Base-by-base conservation (phyloP, 169 alveolate genomes). In the Plasmodium ovale region DNA sequence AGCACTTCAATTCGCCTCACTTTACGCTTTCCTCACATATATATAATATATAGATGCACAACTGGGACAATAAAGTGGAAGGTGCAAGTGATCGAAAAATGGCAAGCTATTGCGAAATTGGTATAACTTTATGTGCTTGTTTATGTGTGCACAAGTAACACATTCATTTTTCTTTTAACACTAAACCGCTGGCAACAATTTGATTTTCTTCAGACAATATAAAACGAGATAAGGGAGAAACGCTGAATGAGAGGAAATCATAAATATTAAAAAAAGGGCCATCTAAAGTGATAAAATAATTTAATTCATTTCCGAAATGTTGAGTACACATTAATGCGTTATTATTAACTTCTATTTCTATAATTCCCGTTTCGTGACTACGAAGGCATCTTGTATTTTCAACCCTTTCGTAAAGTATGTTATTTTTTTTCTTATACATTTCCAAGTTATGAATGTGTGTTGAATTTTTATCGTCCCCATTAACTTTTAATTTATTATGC, bases 161-260 rank as follows among this genome's bases (percentile, higher is more conserved):
- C 16, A 35, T 29, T 79, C 59, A 65, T 21, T 35, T 39, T 29
- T 29, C 29, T 27, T 47, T 39, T 53, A 79, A 49, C 27, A 79
- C 59, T 58, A 79, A 79, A 31, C 89, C 89, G 53, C 89, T 79
- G 47, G 89, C 89, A 62, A 79, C 79, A 47, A 79, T 65, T 79
- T 65, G 25, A 58, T 79, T 79, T 79, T 64, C 79, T 70, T 79
- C 89, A 79, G 89, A 64, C 31, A 79, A 70, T 64, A 79, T 79
- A 65, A 79, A 59, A 58, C 89, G 89, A n/a, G 89, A 79, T 23
- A 79, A 70, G 42, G 89, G 89, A 53, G 89, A 79, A 56, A 79
- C 53, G 56, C 62, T 31, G 44, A 68, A 79, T 5, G 79, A 51
- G 16, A 79, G 82, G 35, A 79, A 70, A 39, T 79, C 89, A 58